phyloP scores from a whole-genome alignment of 2,329 filamentous ascomycete genomes.

The Talaromyces funiculosus region DNA sequence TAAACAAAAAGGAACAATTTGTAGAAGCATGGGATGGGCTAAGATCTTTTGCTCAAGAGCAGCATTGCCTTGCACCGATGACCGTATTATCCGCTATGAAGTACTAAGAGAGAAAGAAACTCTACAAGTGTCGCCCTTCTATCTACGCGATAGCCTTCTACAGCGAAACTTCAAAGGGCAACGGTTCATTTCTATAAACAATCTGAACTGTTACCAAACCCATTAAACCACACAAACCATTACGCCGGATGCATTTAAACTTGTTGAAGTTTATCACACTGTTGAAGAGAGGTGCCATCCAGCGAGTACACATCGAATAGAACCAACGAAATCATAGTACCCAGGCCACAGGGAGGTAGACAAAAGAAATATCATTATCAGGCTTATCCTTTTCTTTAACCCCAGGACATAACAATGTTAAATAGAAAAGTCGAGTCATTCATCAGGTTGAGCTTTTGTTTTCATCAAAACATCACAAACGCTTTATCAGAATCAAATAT shows the following conservation, averaged over 20 bases:
- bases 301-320: not conserved
- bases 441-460: slow-evolving; percentile 16
- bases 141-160: not conserved
- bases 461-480: slow-evolving; percentile 5
- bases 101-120: not conserved
- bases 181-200: not conserved
- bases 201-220: slow-evolving; percentile 1
- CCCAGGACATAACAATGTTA: slow-evolving; percentile 1
- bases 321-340: not conserved
- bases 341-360: not conserved
- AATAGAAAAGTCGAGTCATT: slow-evolving; percentile 6
- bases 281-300: slow-evolving; percentile 13
- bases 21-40: not conserved
- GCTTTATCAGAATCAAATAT: slow-evolving; percentile 1
- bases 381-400: not conserved
- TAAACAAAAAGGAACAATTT: too few species aligned
- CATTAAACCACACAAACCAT: not conserved
- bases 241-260: slow-evolving; percentile 8
- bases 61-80: too few species aligned
- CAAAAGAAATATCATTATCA: slow-evolving; percentile 9
- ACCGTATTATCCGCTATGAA: too few species aligned
- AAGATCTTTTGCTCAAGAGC: too few species aligned
- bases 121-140: not conserved
- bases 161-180: not conserved
- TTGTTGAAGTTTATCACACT: slow-evolving; percentile 13